Percentiles rank a stretch among this genome's conserved stretches.
These are phyloP conservation scores for Trichoderma sp. DNA, from an alignment of 2,329 filamentous ascomycete genomes.

Conservation along the genomic window DNA sequence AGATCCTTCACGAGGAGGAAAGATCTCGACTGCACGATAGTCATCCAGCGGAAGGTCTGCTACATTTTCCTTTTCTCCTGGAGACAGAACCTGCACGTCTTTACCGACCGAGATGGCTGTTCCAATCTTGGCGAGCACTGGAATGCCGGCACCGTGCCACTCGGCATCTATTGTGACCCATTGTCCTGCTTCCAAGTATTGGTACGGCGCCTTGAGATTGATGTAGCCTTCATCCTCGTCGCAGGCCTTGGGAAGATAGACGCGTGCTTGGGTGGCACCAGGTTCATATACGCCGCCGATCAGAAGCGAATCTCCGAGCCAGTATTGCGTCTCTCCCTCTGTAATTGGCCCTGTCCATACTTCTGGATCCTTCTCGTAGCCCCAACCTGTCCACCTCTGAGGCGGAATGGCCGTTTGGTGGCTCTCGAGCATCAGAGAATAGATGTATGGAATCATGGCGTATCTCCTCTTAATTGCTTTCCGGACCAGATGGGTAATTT, in stretches of 20 bases:
- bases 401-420: constrained; percentile 65
- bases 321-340: constrained; percentile 71
- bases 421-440: constrained; percentile 65
- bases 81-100: constrained; percentile 44
- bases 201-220: constrained; percentile 64
- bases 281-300: constrained; percentile 70
- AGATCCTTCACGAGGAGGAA: constrained; percentile 40
- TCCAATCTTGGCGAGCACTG: constrained; percentile 46
- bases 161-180: constrained; percentile 48
- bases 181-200: constrained; percentile 53
- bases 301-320: constrained; percentile 69
- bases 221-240: constrained; percentile 60
- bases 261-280: constrained; percentile 54
- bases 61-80: constrained; percentile 44
- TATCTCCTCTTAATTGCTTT: constrained; percentile 71
- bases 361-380: constrained; percentile 67
- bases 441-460: constrained; percentile 72
- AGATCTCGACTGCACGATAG: constrained; percentile 49
- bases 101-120: constrained; percentile 46
- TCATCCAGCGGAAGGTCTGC: constrained; percentile 47
- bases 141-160: constrained; percentile 49
- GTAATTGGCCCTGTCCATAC: constrained; percentile 66
- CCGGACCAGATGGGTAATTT: constrained; percentile 65
- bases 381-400: constrained; percentile 75
- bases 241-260: constrained; percentile 67